Conservation (phyloP, 768 basidiomycete species). For the Boletus reticuloceps region DNA sequence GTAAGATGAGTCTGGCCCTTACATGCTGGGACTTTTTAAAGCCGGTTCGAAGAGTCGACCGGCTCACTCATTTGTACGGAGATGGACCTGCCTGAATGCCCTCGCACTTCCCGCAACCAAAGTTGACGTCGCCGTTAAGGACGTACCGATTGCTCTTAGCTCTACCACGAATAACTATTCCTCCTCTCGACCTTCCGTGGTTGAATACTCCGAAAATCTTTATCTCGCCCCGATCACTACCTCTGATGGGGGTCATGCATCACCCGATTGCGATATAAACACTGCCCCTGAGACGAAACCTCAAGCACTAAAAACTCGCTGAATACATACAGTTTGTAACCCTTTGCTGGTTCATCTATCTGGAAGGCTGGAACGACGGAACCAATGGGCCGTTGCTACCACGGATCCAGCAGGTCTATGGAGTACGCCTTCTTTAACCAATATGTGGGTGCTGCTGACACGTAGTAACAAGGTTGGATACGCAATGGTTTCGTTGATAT, state of each 20-base stretch:
- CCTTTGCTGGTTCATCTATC: constrained; percentile 54
- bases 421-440: constrained; percentile 27
- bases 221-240: background rate
- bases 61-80: background rate
- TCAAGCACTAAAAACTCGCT: constrained; percentile 5
- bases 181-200: constrained; percentile 1
- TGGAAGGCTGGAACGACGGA: constrained; percentile 68
- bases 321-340: constrained; percentile 48
- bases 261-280: background rate
- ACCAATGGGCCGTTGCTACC: constrained; percentile 68
- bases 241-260: background rate
- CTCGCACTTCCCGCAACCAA: background rate
- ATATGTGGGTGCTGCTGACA: background rate
- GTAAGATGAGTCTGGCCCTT: background rate
- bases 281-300: background rate
- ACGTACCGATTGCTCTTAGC: background rate
- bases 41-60: background rate
- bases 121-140: background rate
- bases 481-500: constrained; percentile 52
- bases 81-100: background rate
- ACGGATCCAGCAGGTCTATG: constrained; percentile 59
- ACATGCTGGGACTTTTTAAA: constrained; percentile 2
- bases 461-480: constrained; percentile 41
- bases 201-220: background rate
- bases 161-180: background rate